Percentiles rank a stretch among this genome's conserved stretches.
Evolutionary conservation across 352 stramenopile genomes (phyloP).

Genomic region (Peronosclerospora sorghi): DNA sequence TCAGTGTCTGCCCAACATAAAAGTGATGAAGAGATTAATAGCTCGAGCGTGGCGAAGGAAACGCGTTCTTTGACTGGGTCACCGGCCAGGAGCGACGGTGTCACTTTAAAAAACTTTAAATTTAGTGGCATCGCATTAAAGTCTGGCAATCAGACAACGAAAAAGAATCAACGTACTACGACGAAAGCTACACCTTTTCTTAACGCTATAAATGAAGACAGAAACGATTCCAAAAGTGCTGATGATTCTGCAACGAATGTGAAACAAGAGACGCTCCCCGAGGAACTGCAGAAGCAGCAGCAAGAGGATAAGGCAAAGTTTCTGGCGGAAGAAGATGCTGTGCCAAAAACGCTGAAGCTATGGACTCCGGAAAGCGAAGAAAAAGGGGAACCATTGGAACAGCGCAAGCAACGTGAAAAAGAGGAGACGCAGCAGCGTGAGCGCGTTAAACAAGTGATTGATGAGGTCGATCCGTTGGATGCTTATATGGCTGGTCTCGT

Average conservation of each 20-base stretch:
- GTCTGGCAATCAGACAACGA: slow-evolving; percentile 5
- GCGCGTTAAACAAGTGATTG: slow-evolving; percentile 56
- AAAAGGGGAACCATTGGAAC: slow-evolving; percentile 45
- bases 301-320: slow-evolving; percentile 52
- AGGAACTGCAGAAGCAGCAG: slow-evolving; percentile 56
- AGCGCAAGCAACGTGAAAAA: slow-evolving; percentile 37
- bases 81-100: slow-evolving; percentile 2
- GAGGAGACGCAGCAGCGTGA: slow-evolving; percentile 36
- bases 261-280: slow-evolving; percentile 16
- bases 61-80: slow-evolving; percentile 10
- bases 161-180: slow-evolving; percentile 9
- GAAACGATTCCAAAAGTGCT: slow-evolving; percentile 7
- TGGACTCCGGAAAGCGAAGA: slow-evolving; percentile 57
- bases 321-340: slow-evolving; percentile 55
- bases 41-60: slow-evolving; percentile 1
- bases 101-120: slow-evolving; percentile 40
- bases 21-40: not conserved
- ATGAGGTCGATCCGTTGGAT: slow-evolving; percentile 76
- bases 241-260: slow-evolving; percentile 24
- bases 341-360: slow-evolving; percentile 47
- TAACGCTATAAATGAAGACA: slow-evolving; percentile 11
- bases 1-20: not conserved
- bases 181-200: slow-evolving; percentile 14
- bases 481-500: slow-evolving; percentile 81
- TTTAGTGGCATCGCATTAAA: slow-evolving; percentile 68